Percentiles rank a stretch among this genome's conserved stretches.
phyloP scores from a whole-genome alignment of 108 stramenopile genomes.

The Seminavis robusta region DNA sequence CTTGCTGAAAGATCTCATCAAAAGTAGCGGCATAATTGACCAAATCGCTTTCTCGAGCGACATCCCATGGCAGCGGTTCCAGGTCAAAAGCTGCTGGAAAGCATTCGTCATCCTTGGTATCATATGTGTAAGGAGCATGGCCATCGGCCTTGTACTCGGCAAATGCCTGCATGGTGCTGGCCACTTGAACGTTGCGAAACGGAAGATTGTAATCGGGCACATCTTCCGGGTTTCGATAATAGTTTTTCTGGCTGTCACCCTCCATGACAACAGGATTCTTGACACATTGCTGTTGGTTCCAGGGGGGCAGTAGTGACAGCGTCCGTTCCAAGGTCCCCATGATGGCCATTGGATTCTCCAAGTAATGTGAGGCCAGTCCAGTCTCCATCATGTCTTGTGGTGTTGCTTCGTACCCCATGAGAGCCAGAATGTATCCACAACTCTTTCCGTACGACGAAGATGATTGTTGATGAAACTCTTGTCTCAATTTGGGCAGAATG shows the following conservation, averaged over 20 bases:
- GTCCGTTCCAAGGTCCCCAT: conserved; percentile 56
- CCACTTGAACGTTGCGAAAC: conserved; percentile 63
- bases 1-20: conserved; percentile 45
- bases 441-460: conserved; percentile 42
- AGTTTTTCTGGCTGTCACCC: conserved; percentile 32
- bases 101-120: conserved; percentile 12
- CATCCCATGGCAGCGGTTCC: conserved; percentile 35
- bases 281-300: conserved; percentile 50
- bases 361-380: conserved; percentile 74
- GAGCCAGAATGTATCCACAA: conserved; percentile 56
- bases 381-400: conserved; percentile 77
- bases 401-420: conserved; percentile 76
- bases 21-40: conserved; percentile 73
- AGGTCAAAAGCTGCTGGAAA: conserved; percentile 30
- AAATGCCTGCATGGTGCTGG: conserved; percentile 50
- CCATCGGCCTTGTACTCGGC: conserved; percentile 58
- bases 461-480: conserved; percentile 57
- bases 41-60: conserved; percentile 28
- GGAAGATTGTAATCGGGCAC: conserved; percentile 43
- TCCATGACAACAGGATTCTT: conserved; percentile 31
- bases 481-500: conserved; percentile 68
- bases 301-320: conserved; percentile 50
- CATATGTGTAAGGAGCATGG: conserved; percentile 28
- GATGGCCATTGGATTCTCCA: conserved; percentile 35
- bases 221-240: conserved; percentile 8